phyloP scores from a whole-genome alignment of 1,284 basidiomycete genomes.

The Cystobasidium pallidum region DNA sequence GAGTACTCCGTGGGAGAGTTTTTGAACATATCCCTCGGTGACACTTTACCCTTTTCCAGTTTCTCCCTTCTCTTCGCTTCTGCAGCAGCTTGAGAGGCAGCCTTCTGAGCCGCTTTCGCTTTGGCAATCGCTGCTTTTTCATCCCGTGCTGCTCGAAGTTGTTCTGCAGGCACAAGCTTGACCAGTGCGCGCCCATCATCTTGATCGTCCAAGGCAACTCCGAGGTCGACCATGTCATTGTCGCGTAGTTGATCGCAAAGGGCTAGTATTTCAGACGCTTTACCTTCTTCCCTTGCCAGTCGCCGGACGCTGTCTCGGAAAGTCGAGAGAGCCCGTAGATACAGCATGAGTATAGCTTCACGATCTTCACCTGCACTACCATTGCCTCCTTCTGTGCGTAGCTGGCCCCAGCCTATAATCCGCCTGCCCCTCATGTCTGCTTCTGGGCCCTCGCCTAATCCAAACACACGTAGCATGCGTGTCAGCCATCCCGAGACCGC shows the following conservation, averaged over 20 bases:
- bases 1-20: conserved; percentile 64
- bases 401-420: conserved; percentile 61
- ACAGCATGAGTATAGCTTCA: conserved; percentile 86
- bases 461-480: conserved; percentile 90
- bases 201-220: conserved; percentile 94
- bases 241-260: conserved; percentile 90
- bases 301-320: conserved; percentile 90
- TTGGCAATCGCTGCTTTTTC: conserved; percentile 71
- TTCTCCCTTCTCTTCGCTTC: conserved; percentile 73
- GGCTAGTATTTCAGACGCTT: conserved; percentile 70
- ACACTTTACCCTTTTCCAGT: conserved; percentile 78
- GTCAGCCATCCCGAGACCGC: conserved; percentile 82
- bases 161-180: conserved; percentile 83
- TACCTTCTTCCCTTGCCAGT: conserved; percentile 70
- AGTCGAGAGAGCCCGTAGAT: conserved; percentile 78
- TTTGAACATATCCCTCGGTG: conserved; percentile 80
- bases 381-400: conserved; percentile 51
- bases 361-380: conserved; percentile 60
- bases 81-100: conserved; percentile 70
- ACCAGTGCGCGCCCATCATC: conserved; percentile 96
- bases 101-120: conserved; percentile 70
- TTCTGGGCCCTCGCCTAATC: conserved; percentile 75
- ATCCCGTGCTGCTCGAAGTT: conserved; percentile 80
- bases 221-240: conserved; percentile 84
- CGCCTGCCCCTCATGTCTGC: conserved; percentile 47